Evolutionary conservation across 495 filamentous ascomycete species (phyloP), one percentile per base, ranked within the genome.

Genomic region (Lindgomyces ingoldianus): DNA sequence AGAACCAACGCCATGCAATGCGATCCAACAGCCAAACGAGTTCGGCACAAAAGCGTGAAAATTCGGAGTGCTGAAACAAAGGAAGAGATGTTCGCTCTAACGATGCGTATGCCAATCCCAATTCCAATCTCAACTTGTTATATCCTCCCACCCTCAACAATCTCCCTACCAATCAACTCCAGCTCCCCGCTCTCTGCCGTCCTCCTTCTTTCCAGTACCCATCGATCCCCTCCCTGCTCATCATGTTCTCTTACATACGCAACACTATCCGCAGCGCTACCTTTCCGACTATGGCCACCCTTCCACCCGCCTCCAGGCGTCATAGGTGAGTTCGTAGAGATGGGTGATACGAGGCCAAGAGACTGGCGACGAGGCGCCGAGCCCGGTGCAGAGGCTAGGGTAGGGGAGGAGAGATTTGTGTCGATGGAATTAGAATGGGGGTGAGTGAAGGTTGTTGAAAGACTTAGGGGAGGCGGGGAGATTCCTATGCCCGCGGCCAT

Each of bases 131-230:
- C 24, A 54, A 9, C 30, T 44, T 44, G 22, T 67, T 57, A 75
- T 41, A 79, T 78, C 72, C 76, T 64, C 4, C 75, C 76, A 9
- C 75, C 75, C 64, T 73, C 68, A 21, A 79, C 74, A 51, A 78
- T 61, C 60, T 74, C 72, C 57, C 76, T 60, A 24, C 70, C 75
- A 0, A 78, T 59, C 29, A 79, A 30, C 66, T 76, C 73, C 69
- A 75, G 25, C 73, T 74, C 61, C 12, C 77, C 77, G 48, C 59
- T 67, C 67, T 77, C 74, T 10, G 69, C 73, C 39, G 76, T 78
- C 61, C 75, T 33, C 54, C 77, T 61, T 48, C 75, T 33, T 64
- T 79, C 76, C 53, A 79, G 47, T 49, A 78, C 75, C 77, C 77
- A 78, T 41, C 74, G 29, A 42, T 73, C 72, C 25, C 44, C 59